phyloP scores from a whole-genome alignment of 1,139 yeast species.

The Geotrichum histeridarum region DNA sequence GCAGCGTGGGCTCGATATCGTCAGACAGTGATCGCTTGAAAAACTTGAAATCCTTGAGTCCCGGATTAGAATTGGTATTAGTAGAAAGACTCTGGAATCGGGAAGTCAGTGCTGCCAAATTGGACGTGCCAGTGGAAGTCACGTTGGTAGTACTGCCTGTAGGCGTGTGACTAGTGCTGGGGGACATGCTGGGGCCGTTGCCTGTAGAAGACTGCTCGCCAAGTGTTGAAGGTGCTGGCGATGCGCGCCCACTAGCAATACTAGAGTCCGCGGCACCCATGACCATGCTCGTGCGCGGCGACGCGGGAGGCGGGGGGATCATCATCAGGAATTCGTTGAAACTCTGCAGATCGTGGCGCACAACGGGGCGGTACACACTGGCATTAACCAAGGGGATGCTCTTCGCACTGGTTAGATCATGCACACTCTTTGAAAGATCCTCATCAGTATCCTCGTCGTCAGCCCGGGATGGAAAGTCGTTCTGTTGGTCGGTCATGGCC shows the following conservation, averaged over 20 bases:
- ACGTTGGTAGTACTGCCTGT: neutral
- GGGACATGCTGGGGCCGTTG: neutral
- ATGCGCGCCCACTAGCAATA: slow-evolving; percentile 22
- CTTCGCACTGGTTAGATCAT: neutral
- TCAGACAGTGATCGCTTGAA: slow-evolving; percentile 63
- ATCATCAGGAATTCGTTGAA: slow-evolving; percentile 19
- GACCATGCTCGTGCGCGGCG: slow-evolving; percentile 1
- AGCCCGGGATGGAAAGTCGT: slow-evolving; percentile 1
- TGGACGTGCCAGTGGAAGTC: slow-evolving; percentile 3
- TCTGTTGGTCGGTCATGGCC: slow-evolving; percentile 40
- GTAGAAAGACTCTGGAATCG: slow-evolving; percentile 14
- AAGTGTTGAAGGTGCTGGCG: slow-evolving; percentile 25
- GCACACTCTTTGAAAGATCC: neutral
- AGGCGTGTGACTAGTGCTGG: neutral
- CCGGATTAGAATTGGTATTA: slow-evolving; percentile 9
- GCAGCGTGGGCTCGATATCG: slow-evolving; percentile 71
- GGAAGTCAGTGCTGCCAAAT: slow-evolving; percentile 13
- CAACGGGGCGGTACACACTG: slow-evolving; percentile 22
- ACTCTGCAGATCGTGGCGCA: slow-evolving; percentile 24
- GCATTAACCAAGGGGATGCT: slow-evolving; percentile 4
- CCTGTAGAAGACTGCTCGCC: slow-evolving; percentile 21
- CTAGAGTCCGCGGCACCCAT: slow-evolving; percentile 7
- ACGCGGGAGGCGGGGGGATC: slow-evolving; percentile 11
- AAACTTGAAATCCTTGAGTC: slow-evolving; percentile 52
- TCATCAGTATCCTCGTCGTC: neutral